These are phyloP conservation scores for Aspergillus incahuasiensis DNA, from an alignment of 495 filamentous ascomycete genomes.

Conservation along the genomic window DNA sequence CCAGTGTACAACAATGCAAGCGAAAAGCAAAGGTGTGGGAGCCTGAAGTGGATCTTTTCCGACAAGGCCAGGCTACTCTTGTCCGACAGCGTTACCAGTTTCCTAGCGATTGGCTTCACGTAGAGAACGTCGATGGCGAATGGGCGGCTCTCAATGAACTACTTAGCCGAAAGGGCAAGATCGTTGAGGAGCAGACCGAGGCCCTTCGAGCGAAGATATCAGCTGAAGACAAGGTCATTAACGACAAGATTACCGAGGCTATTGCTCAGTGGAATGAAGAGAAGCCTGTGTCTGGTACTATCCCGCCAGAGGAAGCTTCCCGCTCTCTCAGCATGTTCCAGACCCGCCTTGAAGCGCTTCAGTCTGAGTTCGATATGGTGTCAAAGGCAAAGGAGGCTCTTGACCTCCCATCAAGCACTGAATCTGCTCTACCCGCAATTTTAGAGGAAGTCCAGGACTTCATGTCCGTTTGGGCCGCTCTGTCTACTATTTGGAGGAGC, in stretches of 20 bases:
- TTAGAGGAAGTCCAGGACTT: conserved; percentile 98
- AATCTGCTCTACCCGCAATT: conserved; percentile 71
- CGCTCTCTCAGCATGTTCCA: conserved; percentile 77
- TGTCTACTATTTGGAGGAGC: conserved; percentile 96
- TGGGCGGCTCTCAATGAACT: conserved; percentile 90
- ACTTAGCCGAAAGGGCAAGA: conserved; percentile 81
- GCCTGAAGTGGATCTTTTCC: conserved; percentile 90
- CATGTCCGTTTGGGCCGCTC: conserved; percentile 92
- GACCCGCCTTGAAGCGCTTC: conserved; percentile 70
- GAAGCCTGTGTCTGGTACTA: conserved; percentile 92
- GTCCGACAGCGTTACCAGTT: conserved; percentile 89
- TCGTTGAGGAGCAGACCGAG: conserved; percentile 93
- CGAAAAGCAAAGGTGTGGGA: conserved; percentile 89
- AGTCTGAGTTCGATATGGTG: conserved; percentile 87
- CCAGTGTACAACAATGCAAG: conserved; percentile 92
- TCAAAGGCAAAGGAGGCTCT: conserved; percentile 94
- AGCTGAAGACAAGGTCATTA: conserved; percentile 88
- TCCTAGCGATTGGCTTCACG: conserved; percentile 84
- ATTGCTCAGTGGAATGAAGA: conserved; percentile 86
- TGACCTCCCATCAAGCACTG: conserved; percentile 72
- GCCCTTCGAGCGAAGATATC: conserved; percentile 91
- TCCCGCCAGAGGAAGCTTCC: conserved; percentile 81
- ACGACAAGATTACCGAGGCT: conserved; percentile 78
- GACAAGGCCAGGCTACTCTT: conserved; percentile 88
- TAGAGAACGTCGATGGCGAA: conserved; percentile 89